Evolutionary conservation across 2,329 filamentous ascomycete species (phyloP), one percentile per base, ranked within the genome.

Genomic region (Sarocladium oryzae): DNA sequence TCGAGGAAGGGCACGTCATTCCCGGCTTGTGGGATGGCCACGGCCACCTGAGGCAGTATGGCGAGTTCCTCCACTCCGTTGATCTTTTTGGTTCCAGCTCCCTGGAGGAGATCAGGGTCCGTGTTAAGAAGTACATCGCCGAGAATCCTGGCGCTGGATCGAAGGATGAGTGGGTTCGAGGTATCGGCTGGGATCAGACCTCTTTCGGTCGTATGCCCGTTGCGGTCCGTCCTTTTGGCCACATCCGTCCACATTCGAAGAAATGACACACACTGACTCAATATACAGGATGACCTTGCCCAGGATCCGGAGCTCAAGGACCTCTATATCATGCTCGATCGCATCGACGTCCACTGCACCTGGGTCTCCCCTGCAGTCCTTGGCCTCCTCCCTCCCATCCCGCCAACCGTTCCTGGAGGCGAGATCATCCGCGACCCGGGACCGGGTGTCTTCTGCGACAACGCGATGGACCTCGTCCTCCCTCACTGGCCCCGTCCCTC

Each of bases 1-100:
- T 53, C 23, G 51, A 55, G 4, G 2, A 55, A 69, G 11, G 82
- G 81, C 0, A 79, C 56, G 82, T 78, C 2, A 77, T 86, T 23
- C 85, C 85, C 0, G 84, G 84, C 0, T 69, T 88, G 2, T 87
- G 84, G 78, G 85, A 88, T 56, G 84, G 82, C 0, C 85, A 88
- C 61, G 85, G 82, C 0, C 85, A 88, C 60, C 66, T 88, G 45
- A 62, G 84, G 16, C 75, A 78, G 57, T 86, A 84, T 61, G 85
- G 81, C 49, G 82, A 87, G 64, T 83, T 84, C 58, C 67, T 87
- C 33, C 77, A 84, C 58, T 84, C 81, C 4, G 83, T 84, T 0
- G 75, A 83, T 57, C 66, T 88, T 2, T 85, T 86, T 57, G 82
- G 79, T 1, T 69, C 77, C 0, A 54, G 66, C n/a, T 77, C 76